Evolutionary conservation across 352 stramenopile genomes (phyloP), one percentile per base, ranked within the genome.

Genomic region (Phytopythium litorale): DNA sequence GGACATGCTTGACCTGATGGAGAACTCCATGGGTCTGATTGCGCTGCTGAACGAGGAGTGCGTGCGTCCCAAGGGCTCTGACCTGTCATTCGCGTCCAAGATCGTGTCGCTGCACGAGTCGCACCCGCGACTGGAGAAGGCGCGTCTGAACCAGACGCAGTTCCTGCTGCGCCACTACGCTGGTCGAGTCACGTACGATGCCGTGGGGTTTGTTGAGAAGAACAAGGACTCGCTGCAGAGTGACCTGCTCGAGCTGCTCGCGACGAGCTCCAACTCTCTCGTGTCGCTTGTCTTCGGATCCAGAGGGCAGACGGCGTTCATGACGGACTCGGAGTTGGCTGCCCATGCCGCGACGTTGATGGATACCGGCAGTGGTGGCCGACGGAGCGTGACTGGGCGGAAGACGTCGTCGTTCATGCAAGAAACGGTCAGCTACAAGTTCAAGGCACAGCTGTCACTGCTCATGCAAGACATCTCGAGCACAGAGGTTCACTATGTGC

Each of bases 31-130:
- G 76, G 91, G 90, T 18, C 60, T 97, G 13, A 92, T 97, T 66
- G 78, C 87, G 21, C 68, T 97, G 32, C 75, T 97, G 15, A 97
- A 97, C 60, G 91, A 97, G 73, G 91, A 97, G 64, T 96, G 88
- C 60, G 87, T 97, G 49, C 76, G 87, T 16, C 88, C 89, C 4
- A 94, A 92, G 73, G 91, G 91, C 9, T 93, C 81, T 28, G 89
- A 97, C 59, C 42, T 77, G 48, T 94, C 87, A 3, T 96, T 97
- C 52, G 83, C 84, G 23, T 94, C 84, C 25, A 97, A 97, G 76
- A 86, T 96, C 49, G 75, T 86, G 25, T 91, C 79, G 35, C 59
- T 95, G 23, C 89, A 95, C 48, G 84, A 94, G 54, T 83, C 84
- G 0, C 79, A 97, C 43, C 80, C 83, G 35, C 77, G 87, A 18